phyloP scores from a whole-genome alignment of 108 stramenopile species.

The Skeletonema marinoi region DNA sequence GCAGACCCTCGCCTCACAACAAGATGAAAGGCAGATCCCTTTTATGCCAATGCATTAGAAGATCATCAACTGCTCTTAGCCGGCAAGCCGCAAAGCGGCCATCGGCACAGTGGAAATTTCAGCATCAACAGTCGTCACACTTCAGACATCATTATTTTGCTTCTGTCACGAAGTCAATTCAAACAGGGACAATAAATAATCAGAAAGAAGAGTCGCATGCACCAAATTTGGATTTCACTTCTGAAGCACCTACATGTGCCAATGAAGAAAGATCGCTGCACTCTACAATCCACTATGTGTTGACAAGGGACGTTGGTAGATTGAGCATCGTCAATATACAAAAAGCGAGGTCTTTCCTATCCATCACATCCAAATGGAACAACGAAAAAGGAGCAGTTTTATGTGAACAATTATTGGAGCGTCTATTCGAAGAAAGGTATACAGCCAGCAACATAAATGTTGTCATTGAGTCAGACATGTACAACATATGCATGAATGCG shows the following conservation, averaged over 20 bases:
- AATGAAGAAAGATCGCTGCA: conserved; percentile 19
- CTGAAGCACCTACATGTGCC: background rate
- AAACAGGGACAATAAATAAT: background rate
- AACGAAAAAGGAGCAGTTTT: conserved; percentile 35
- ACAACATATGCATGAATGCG: conserved; percentile 44
- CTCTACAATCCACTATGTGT: conserved; percentile 21
- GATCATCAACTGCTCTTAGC: background rate
- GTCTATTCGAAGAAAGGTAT: conserved; percentile 18
- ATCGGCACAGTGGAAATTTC: background rate
- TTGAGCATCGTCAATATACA: conserved; percentile 16
- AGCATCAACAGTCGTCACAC: background rate
- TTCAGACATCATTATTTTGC: background rate
- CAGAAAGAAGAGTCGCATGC: background rate
- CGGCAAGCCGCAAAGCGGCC: background rate
- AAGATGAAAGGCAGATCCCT: background rate
- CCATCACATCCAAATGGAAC: conserved; percentile 28
- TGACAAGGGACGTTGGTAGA: conserved; percentile 14
- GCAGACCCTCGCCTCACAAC: too few relatives aligned
- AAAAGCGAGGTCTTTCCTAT: conserved; percentile 31
- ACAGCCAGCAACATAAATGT: conserved; percentile 6
- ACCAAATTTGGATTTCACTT: background rate
- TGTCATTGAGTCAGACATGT: conserved; percentile 33
- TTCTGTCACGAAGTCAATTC: background rate
- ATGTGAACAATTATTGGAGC: conserved; percentile 28
- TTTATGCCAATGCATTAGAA: background rate